Evolutionary conservation across 2,329 filamentous ascomycete genomes (phyloP).

Genomic region (Monilinia fructigena): DNA sequence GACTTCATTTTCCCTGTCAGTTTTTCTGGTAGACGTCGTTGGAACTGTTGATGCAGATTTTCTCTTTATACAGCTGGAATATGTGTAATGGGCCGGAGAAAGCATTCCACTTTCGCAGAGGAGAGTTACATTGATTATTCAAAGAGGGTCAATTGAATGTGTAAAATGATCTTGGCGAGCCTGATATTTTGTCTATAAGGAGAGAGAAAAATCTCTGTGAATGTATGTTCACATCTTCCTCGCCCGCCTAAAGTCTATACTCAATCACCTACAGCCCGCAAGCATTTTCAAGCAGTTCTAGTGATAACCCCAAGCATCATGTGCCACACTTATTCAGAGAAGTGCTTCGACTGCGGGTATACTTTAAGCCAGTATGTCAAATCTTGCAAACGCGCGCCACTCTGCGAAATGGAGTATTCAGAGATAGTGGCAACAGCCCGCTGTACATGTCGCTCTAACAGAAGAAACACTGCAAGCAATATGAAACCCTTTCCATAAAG

Average conservation of each 20-base stretch:
- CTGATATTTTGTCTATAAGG: background rate
- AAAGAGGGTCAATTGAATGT: background rate
- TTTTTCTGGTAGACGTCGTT: background rate
- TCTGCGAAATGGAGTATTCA: background rate
- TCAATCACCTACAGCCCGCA: background rate
- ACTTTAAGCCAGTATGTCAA: too few relatives aligned
- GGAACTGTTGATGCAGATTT: background rate
- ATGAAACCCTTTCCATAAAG: background rate
- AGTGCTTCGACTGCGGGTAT: background rate
- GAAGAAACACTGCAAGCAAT: background rate
- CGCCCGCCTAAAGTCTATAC: background rate
- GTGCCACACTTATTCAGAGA: background rate
- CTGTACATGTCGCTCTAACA: background rate
- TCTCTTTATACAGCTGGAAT: background rate
- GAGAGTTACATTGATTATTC: constrained; percentile 1
- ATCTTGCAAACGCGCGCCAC: too few relatives aligned
- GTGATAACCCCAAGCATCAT: background rate
- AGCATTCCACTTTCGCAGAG: background rate
- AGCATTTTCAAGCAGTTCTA: background rate
- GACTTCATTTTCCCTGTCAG: background rate
- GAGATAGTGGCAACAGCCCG: background rate
- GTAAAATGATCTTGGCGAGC: background rate
- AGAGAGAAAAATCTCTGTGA: background rate
- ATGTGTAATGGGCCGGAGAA: background rate
- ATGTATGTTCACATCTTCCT: background rate